phyloP scores from a whole-genome alignment of 176 grass and related monocot species.

The Poa annua region DNA sequence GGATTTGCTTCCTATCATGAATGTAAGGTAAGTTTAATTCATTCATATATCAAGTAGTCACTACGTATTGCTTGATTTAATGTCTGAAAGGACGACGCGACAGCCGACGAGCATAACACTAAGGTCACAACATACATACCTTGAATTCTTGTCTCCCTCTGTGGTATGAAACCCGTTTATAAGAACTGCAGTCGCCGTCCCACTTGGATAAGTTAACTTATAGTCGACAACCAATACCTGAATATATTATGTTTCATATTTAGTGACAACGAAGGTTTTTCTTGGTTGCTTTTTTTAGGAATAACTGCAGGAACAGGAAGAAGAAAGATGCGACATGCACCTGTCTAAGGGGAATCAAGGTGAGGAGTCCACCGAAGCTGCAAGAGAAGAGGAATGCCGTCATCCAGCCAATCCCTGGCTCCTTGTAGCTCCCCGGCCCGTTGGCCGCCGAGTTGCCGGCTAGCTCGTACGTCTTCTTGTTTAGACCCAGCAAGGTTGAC shows the following conservation, averaged over 20 bases:
- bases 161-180: slow-evolving; percentile 88
- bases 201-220: slow-evolving; percentile 86
- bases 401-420: slow-evolving; percentile 92
- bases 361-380: slow-evolving; percentile 77
- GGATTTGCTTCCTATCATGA: slow-evolving; percentile 69
- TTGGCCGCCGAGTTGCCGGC: slow-evolving; percentile 69
- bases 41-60: neutral
- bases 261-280: neutral
- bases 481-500: slow-evolving; percentile 72
- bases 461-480: slow-evolving; percentile 90
- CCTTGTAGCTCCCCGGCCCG: slow-evolving; percentile 83
- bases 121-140: slow-evolving; percentile 39
- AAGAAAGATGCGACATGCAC: slow-evolving; percentile 36
- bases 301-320: too few relatives aligned
- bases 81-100: neutral
- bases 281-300: neutral
- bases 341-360: slow-evolving; percentile 85
- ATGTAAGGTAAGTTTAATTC: neutral
- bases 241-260: slow-evolving; percentile 12
- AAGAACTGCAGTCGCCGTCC: slow-evolving; percentile 86
- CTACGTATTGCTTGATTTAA: neutral
- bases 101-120: neutral
- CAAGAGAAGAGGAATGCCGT: slow-evolving; percentile 57
- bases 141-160: slow-evolving; percentile 80
- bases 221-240: slow-evolving; percentile 92